Evolutionary conservation across 1,139 yeast genomes (phyloP), one percentile per base, ranked within the genome.

Genomic region (Geotrichum restrictum): DNA sequence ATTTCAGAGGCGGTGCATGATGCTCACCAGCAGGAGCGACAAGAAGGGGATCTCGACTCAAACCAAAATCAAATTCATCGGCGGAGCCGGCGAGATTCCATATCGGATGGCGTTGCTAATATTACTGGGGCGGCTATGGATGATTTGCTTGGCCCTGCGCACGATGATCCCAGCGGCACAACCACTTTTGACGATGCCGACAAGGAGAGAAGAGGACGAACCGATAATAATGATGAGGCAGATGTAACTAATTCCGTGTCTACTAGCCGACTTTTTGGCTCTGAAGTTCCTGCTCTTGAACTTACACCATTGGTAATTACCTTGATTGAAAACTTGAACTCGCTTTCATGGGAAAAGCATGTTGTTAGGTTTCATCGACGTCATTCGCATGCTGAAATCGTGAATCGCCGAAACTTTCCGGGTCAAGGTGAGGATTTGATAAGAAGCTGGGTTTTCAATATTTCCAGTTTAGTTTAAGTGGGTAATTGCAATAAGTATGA

Each of bases 381-480:
- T 24, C 59, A 61, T 50, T 49, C 70, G 22, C 67, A 65, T 48
- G 65, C 68, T 49, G 57, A 59, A 54, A 65, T 53, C 34, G 68
- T 69, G n/a, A 66, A 69, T 47, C 59, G 73, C 4, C 57, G 65
- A 27, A 52, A 60, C 36, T 53, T 57, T 41, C 60, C 64, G 1
- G 67, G 67, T 10, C 70, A 68, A 53, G 73, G 73, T 8, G 59
- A 59, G 31, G 55, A 52, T 37, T 46, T 69, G 16, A 42, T 66
- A 36, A 57, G 57, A 29, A 60, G 59, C 53, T 68, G 63, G 62
- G 62, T 36, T 13, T 36, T 36, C 21, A 8, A n/a, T 13, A 21
- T 36, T 18, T 36, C 29, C 29, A 8, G 29, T 24, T 24, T 24
- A 24, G 29, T 24, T n/a, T n/a, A n/a, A n/a, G n/a, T n/a, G n/a